phyloP scores from a whole-genome alignment of 2,329 filamentous ascomycete species.

The Exophiala sideris region DNA sequence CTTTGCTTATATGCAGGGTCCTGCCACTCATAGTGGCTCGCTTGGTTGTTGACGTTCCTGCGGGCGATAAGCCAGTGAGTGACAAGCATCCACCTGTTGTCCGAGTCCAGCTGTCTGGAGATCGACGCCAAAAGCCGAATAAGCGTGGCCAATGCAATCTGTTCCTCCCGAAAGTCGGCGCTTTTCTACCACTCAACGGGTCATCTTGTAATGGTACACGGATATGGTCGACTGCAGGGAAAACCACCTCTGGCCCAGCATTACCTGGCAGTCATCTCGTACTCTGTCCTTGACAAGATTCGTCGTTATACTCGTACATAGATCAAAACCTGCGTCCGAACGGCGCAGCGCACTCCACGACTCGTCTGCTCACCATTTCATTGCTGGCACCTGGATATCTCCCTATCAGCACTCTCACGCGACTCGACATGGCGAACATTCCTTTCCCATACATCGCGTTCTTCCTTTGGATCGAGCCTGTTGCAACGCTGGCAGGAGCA shows the following conservation, averaged over 20 bases:
- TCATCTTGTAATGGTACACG: no score
- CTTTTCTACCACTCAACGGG: not conserved
- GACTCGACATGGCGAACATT: slow-evolving; percentile 44
- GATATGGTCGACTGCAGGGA: no score
- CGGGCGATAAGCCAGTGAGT: no score
- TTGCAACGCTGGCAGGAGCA: slow-evolving; percentile 53
- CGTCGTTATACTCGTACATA: not conserved
- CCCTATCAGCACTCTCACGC: not conserved
- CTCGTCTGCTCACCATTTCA: not conserved
- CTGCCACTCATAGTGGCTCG: not conserved
- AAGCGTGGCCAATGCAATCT: not conserved
- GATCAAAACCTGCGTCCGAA: not conserved
- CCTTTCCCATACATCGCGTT: slow-evolving; percentile 65
- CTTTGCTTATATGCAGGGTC: not conserved
- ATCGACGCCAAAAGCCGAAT: not conserved
- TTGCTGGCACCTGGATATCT: not conserved
- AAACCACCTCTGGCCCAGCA: no score
- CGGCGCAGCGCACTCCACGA: not conserved
- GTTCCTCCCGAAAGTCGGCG: not conserved
- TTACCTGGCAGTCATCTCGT: no score
- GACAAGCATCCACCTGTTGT: not conserved
- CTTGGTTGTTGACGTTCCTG: not conserved
- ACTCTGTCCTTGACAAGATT: no score
- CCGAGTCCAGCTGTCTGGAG: not conserved
- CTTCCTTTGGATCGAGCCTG: slow-evolving; percentile 70